Evolutionary conservation across 768 basidiomycete genomes (phyloP), one percentile per base, ranked within the genome.

Genomic region (Tricholomella constricta): DNA sequence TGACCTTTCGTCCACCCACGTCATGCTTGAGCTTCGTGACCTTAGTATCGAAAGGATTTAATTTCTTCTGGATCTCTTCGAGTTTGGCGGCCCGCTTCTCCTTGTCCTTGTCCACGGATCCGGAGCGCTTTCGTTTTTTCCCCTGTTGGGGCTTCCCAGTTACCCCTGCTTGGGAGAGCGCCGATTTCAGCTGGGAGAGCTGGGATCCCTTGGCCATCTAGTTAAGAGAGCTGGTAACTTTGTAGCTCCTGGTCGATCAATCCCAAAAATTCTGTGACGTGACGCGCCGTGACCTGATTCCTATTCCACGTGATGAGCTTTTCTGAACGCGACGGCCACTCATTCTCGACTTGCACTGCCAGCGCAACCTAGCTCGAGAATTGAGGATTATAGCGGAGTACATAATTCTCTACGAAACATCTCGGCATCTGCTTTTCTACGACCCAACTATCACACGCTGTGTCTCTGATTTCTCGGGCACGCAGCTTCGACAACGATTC

Each of bases 1-100:
- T 93, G 23, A 95, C 70, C 62, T 85, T 91, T 40, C 94, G 73
- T 2, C 95, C 94, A 4, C 91, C 94, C 17, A 97, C 91, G 70
- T 94, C 89, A 67, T 95, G 91, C 74, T 94, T 95, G 36, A 92
- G 79, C 68, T 89, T 92, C 7, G 90, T 95, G 65, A 94, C 89
- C 60, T 94, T 91, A 62, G 86, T 80, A 68, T 99, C 96, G 69
- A 99, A 99, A 17, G 93, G 91, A 73, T 97, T 98, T 64, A 98
- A 77, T 60, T 82, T 84, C 62, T 84, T 81, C 58, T 92, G 85
- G 55, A 98, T 95, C 65, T 89, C 88, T 47, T 84, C 82, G 36
- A 98, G 81, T 63, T 83, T 91, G 6, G 86, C 83, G 0, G 89
- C 82, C 57, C 81, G 85, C 70, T 91, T 92, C 57, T 87, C 88